A percentile compares a stretch with the other conserved stretches of the same genome.
Evolutionary conservation across 805 yeast genomes (phyloP).

Genomic region (Candida berthetii): DNA sequence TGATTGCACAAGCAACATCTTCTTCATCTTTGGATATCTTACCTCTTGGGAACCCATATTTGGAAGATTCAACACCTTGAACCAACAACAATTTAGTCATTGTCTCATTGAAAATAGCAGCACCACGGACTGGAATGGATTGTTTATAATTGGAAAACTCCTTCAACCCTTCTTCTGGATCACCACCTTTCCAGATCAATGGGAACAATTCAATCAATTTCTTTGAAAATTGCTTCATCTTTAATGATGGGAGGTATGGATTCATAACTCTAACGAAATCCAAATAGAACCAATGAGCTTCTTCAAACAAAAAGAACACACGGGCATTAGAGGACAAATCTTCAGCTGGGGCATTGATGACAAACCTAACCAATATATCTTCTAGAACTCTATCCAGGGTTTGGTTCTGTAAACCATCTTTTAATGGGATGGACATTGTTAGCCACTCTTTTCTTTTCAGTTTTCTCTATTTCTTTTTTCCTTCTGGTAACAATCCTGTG

Average conservation of each 20-base stretch:
- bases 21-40: constrained; percentile 91
- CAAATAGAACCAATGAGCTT: constrained; percentile 96
- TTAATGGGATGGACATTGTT: constrained; percentile 54
- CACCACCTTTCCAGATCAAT: constrained; percentile 77
- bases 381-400: constrained; percentile 71
- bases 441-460: not conserved
- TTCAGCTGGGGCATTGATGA: constrained; percentile 87
- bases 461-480: not conserved
- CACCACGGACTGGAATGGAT: constrained; percentile 94
- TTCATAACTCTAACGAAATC: constrained; percentile 74
- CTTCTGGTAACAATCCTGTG: not conserved
- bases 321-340: constrained; percentile 78
- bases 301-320: constrained; percentile 90
- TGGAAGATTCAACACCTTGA: constrained; percentile 72
- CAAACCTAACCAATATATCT: constrained; percentile 84
- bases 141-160: constrained; percentile 82
- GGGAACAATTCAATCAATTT: constrained; percentile 67
- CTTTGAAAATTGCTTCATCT: constrained; percentile 71
- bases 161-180: constrained; percentile 69
- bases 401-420: constrained; percentile 50
- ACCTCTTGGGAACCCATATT: constrained; percentile 97
- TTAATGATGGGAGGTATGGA: constrained; percentile 70
- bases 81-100: constrained; percentile 72
- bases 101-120: constrained; percentile 72
- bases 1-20: constrained; percentile 81